Evolutionary conservation across 257 asterid genomes (phyloP).

Genomic region (Nicotiana attenuata): DNA sequence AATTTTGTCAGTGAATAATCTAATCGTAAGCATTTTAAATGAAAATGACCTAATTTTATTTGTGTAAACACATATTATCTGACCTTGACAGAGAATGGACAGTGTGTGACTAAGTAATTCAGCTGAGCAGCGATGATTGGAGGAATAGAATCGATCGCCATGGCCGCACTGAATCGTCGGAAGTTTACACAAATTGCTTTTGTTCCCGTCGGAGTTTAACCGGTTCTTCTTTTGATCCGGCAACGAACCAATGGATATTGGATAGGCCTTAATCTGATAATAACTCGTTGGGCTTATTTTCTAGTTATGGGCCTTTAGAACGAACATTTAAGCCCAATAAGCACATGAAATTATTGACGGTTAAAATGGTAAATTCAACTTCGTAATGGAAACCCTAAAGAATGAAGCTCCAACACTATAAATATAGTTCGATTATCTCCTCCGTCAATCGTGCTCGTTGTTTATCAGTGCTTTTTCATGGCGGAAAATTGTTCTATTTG

Average conservation of each 20-base stretch:
- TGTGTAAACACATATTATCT: no score
- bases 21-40: background rate
- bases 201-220: background rate
- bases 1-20: background rate
- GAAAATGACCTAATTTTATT: conserved; percentile 3
- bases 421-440: background rate
- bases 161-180: conserved; percentile 11
- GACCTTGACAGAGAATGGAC: conserved; percentile 79
- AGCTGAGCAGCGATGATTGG: conserved; percentile 84
- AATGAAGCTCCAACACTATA: background rate
- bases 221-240: background rate
- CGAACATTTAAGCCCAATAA: background rate
- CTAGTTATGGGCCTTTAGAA: background rate
- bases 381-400: background rate
- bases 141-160: conserved; percentile 78
- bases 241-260: background rate
- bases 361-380: background rate
- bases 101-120: conserved; percentile 53
- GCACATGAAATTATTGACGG: background rate
- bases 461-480: background rate
- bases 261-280: background rate
- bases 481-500: background rate
- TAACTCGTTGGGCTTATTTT: background rate
- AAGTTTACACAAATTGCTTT: background rate
- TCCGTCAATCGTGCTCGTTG: background rate